phyloP scores from a whole-genome alignment of 139 green algal species.

The Asterochloris erici region DNA sequence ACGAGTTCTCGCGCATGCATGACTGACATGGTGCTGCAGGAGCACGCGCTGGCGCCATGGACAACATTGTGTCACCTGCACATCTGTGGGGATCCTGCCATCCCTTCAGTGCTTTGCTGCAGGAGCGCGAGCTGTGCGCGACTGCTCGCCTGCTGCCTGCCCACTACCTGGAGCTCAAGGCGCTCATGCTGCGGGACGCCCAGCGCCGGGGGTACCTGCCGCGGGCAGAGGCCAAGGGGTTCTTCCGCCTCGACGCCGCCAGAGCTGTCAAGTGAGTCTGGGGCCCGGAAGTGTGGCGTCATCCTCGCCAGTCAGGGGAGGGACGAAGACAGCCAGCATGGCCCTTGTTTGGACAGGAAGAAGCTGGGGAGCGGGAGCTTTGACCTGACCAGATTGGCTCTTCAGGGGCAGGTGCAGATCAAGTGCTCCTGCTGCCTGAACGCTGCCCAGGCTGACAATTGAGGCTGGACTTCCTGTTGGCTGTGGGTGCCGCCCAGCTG shows the following conservation, averaged over 20 bases:
- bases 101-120: not conserved
- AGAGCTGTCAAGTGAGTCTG: constrained; percentile 8
- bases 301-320: too few relatives aligned
- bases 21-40: not conserved
- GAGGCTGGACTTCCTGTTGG: too few relatives aligned
- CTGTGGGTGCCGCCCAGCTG: too few relatives aligned
- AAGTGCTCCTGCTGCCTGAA: too few relatives aligned
- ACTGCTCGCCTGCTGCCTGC: constrained; percentile 64
- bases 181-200: constrained; percentile 58
- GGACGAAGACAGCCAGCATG: too few relatives aligned
- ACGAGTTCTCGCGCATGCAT: not conserved
- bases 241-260: constrained; percentile 57
- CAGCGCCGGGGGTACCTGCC: constrained; percentile 38
- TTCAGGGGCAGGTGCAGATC: too few relatives aligned
- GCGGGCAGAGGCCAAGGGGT: constrained; percentile 47
- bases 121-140: constrained; percentile 78
- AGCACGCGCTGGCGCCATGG: not conserved
- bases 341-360: too few relatives aligned
- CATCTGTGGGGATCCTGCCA: not conserved
- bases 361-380: too few relatives aligned
- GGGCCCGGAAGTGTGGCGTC: too few relatives aligned
- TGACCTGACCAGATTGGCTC: too few relatives aligned
- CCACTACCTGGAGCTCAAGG: constrained; percentile 84
- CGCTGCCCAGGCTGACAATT: too few relatives aligned
- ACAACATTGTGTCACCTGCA: not conserved